A percentile compares a stretch with the other conserved stretches of the same genome.
These are phyloP conservation scores for Candida vaughaniae DNA, from an alignment of 805 yeast species.

Conservation along the genomic window DNA sequence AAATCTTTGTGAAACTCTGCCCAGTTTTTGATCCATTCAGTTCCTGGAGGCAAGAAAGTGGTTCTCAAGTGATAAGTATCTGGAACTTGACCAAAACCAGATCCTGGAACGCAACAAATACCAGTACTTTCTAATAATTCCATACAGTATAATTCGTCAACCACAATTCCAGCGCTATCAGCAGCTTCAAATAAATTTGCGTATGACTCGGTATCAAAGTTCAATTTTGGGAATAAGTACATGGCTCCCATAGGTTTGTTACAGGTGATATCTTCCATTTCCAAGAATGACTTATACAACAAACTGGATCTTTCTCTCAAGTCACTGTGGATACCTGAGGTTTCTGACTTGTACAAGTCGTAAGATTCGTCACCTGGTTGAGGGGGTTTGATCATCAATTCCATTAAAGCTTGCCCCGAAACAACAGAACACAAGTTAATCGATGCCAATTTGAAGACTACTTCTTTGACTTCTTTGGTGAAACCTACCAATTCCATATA, in stretches of 20 bases:
- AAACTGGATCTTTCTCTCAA: conserved; percentile 61
- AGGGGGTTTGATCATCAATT: conserved; percentile 94
- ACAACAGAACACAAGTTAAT: conserved; percentile 93
- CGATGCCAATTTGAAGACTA: conserved; percentile 82
- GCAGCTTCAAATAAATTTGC: conserved; percentile 65
- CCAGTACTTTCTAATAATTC: conserved; percentile 85
- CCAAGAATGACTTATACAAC: conserved; percentile 67
- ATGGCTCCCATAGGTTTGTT: conserved; percentile 95
- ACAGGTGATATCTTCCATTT: conserved; percentile 81
- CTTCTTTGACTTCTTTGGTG: conserved; percentile 61
- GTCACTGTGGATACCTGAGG: conserved; percentile 57
- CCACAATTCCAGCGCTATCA: conserved; percentile 49
- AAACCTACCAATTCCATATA: conserved; percentile 93
- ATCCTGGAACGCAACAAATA: conserved; percentile 96
- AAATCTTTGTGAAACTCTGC: conserved; percentile 74
- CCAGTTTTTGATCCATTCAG: conserved; percentile 83
- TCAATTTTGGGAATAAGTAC: conserved; percentile 87
- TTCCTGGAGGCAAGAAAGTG: conserved; percentile 94
- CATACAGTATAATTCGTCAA: conserved; percentile 89
- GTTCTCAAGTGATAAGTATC: conserved; percentile 94
- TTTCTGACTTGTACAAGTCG: conserved; percentile 63
- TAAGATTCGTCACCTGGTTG: conserved; percentile 71
- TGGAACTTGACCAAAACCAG: conserved; percentile 91
- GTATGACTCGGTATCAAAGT: conserved; percentile 47
- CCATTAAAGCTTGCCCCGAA: conserved; percentile 90